Evolutionary conservation across 768 basidiomycete genomes (phyloP).

Genomic region (Exidia glandulosa): DNA sequence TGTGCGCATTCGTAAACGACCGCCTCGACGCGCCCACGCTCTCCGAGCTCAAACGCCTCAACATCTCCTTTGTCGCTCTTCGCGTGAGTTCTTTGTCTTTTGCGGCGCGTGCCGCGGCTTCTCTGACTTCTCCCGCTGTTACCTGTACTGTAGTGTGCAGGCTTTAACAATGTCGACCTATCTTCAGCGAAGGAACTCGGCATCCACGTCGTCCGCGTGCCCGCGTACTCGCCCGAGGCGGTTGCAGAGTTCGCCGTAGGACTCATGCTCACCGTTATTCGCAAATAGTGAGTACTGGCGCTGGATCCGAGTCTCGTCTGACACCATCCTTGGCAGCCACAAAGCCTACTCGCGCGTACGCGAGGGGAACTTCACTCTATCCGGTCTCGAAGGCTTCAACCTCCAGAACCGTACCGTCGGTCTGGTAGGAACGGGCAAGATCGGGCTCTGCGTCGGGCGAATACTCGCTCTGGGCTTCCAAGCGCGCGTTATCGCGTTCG

Average conservation of each 20-base stretch:
- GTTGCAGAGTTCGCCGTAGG: slow-evolving; percentile 14
- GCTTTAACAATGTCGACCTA: slow-evolving; percentile 6
- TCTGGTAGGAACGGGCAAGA: slow-evolving; percentile 24
- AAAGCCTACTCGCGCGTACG: slow-evolving; percentile 10
- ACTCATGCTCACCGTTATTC: slow-evolving; percentile 11
- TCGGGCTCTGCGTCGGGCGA: slow-evolving; percentile 15
- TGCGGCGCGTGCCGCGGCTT: neutral
- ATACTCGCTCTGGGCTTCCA: slow-evolving; percentile 20
- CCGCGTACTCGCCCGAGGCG: slow-evolving; percentile 14
- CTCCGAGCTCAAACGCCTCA: slow-evolving; percentile 3
- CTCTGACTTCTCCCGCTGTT: neutral
- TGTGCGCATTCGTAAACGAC: slow-evolving; percentile 14
- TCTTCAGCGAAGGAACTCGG: slow-evolving; percentile 9
- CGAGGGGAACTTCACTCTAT: slow-evolving; percentile 13
- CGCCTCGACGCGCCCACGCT: slow-evolving; percentile 4
- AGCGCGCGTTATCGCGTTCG: slow-evolving; percentile 5
- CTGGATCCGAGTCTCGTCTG: neutral
- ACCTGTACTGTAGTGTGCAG: neutral
- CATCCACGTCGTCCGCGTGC: slow-evolving; percentile 9
- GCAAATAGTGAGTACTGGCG: slow-evolving; percentile 13
- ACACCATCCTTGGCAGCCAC: slow-evolving; percentile 4
- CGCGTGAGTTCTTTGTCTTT: neutral
- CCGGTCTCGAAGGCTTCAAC: slow-evolving; percentile 12
- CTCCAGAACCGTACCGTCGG: slow-evolving; percentile 21
- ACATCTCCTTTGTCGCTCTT: slow-evolving; percentile 9